Percentiles rank a stretch among this genome's conserved stretches.
These are phyloP conservation scores for Tolypocladium album DNA, from an alignment of 2,329 filamentous ascomycete genomes.

Conservation along the genomic window DNA sequence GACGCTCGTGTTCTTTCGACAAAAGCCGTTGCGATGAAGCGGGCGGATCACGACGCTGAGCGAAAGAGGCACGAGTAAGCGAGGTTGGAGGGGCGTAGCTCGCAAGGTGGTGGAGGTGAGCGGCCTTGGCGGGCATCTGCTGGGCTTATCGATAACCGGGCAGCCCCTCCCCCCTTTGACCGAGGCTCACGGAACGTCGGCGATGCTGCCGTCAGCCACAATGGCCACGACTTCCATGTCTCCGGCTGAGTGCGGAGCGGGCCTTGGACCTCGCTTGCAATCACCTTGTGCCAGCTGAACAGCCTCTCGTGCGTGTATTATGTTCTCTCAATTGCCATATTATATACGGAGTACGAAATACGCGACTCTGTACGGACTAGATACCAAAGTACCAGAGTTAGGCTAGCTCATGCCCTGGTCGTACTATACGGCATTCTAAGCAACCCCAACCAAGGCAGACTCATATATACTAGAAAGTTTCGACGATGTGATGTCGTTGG, in stretches of 20 bases:
- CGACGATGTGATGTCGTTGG: no score
- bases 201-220: background rate
- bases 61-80: background rate
- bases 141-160: slow-evolving; percentile 3
- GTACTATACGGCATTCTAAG: no score
- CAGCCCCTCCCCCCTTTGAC: slow-evolving; percentile 1
- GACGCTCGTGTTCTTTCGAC: background rate
- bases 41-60: background rate
- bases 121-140: background rate
- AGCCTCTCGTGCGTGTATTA: background rate
- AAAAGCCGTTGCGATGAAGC: background rate
- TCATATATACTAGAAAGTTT: no score
- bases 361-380: background rate
- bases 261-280: background rate
- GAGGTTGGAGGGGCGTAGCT: background rate
- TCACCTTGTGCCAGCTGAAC: no score
- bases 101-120: background rate
- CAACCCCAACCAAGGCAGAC: no score
- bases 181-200: slow-evolving; percentile 2
- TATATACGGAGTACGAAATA: background rate
- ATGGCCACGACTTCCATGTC: background rate
- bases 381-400: no score
- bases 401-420: no score
- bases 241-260: background rate
- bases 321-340: background rate